Conservation (phyloP, 2,329 filamentous ascomycete species). For the Didymellaceae sp. region DNA sequence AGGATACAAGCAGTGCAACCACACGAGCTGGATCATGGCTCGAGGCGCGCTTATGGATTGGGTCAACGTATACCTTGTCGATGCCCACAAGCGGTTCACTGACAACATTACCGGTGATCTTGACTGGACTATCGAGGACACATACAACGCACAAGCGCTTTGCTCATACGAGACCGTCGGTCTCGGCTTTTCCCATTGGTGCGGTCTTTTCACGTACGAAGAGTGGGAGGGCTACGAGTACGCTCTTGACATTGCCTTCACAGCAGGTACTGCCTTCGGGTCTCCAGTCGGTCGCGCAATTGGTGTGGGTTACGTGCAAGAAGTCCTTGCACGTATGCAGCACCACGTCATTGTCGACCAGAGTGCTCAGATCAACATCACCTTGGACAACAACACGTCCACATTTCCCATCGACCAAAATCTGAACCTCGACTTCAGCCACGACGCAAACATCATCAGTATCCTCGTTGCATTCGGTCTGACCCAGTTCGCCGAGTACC, state of each 20-base stretch:
- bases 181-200: constrained; percentile 76
- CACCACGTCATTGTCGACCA: constrained; percentile 62
- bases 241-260: constrained; percentile 70
- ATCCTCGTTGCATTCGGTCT: constrained; percentile 76
- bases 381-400: constrained; percentile 68
- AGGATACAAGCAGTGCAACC: constrained; percentile 71
- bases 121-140: constrained; percentile 45
- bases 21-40: constrained; percentile 58
- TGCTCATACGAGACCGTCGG: constrained; percentile 82
- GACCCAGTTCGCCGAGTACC: constrained; percentile 67
- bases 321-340: constrained; percentile 72
- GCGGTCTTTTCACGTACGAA: constrained; percentile 74
- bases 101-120: constrained; percentile 54
- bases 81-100: constrained; percentile 67
- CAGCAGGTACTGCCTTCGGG: constrained; percentile 66
- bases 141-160: constrained; percentile 71
- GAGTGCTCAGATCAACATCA: constrained; percentile 64
- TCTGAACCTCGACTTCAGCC: constrained; percentile 78
- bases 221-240: constrained; percentile 79
- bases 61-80: constrained; percentile 68
- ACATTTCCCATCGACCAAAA: constrained; percentile 78
- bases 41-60: constrained; percentile 63
- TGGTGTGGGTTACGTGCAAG: constrained; percentile 72
- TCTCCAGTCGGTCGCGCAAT: constrained; percentile 72
- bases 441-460: constrained; percentile 76